Base-by-base conservation (phyloP, 1,139 yeast genomes). In the Yamadazyma taylorii region DNA sequence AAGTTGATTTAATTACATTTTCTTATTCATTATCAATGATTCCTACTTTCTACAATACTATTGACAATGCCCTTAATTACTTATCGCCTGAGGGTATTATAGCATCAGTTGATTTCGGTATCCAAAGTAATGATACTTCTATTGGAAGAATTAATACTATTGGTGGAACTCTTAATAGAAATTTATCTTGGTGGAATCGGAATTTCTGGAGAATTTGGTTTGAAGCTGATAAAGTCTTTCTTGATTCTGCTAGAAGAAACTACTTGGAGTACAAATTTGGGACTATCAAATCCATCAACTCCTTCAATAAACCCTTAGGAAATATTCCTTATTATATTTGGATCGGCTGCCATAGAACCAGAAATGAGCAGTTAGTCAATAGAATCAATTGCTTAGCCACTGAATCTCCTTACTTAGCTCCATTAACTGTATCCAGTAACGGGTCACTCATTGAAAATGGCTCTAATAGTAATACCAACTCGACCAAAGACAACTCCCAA, bases 121-220 rank as follows among this genome's bases (percentile, higher is more conserved):
- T 85, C 40, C 94, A 84, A 56, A 72, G 84, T 24, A 63, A 66
- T 34, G 81, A 81, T 36, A 79, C 82, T 33, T 69, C 79, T 6
- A 67, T 79, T 49, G 90, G 90, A n/a, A 74, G 86, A 56, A 73
- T 80, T 38, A 79, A 84, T 52, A 82, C 90, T 6, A 64, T 85
- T 27, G 94, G 94, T 36, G 94, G 94, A 7, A 66, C 80, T 46
- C 73, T 74, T 23, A 75, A 79, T 50, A 72, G 94, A 55, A 84
- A 84, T 55, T 81, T 79, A 45, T 82, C 88, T 27, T 85, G 94
- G 94, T 47, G 82, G 38, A 71, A 78, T 38, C 70, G 95, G 56
- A 83, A 86, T 31, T 85, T 85, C 56, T 85, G 95, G 95, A 74
- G 89, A 55, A 68, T 82, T 38, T 85, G 95, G 95, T 85, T 85